Conservation (phyloP, 305 asterid genomes). For the Striga hermonthica region DNA sequence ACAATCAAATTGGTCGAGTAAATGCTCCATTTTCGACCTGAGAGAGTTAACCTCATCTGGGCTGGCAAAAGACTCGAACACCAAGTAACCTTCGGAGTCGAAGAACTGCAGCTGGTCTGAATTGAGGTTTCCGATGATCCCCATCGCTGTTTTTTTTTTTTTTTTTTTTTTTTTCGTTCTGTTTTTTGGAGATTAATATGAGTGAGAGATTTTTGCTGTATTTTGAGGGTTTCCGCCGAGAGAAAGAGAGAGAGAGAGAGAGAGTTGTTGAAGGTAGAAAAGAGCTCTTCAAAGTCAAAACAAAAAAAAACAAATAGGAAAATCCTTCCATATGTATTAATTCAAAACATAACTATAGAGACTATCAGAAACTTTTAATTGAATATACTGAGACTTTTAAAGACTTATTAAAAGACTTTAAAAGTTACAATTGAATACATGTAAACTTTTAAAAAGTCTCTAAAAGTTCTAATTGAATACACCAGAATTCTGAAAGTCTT, state of each 20-base stretch:
- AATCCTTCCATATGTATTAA: too few species aligned
- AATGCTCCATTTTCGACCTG: conserved; percentile 59
- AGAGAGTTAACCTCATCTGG: conserved; percentile 58
- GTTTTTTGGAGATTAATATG: too few species aligned
- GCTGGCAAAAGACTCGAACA: conserved; percentile 69
- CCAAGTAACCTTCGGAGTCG: conserved; percentile 71
- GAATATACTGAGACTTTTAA: too few species aligned
- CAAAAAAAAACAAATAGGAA: too few species aligned
- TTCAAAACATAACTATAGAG: too few species aligned
- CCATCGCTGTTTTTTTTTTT: conserved; percentile 35
- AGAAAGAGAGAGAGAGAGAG: background rate
- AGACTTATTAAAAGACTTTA: too few species aligned
- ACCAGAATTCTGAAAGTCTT: too few species aligned
- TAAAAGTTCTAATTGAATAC: too few species aligned
- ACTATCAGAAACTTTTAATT: too few species aligned
- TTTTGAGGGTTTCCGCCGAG: background rate
- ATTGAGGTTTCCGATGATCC: conserved; percentile 42
- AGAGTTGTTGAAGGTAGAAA: background rate
- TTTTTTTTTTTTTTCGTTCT: background rate
- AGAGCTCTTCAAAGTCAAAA: too few species aligned
- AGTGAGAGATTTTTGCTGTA: background rate
- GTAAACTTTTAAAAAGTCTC: too few species aligned
- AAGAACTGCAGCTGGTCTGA: conserved; percentile 52
- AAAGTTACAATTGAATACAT: too few species aligned
- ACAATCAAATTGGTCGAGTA: conserved; percentile 70